Evolutionary conservation across 768 basidiomycete species (phyloP).

Genomic region (Naganishia antarctica): DNA sequence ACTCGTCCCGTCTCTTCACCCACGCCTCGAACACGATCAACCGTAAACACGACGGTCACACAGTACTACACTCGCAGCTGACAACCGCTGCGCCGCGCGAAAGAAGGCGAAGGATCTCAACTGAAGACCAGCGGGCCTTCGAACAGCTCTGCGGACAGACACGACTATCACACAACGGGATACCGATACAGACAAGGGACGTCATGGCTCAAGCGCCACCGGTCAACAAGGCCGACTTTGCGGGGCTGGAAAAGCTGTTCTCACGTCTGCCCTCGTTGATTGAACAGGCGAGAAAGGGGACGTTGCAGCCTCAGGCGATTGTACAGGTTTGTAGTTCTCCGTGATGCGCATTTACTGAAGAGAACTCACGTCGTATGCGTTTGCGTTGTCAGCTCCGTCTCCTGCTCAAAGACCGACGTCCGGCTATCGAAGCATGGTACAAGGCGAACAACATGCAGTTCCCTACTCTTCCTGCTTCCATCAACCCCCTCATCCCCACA

Average conservation of each 20-base stretch:
- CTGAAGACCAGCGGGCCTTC: too few species aligned
- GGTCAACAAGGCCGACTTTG: slow-evolving; percentile 9
- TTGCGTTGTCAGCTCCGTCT: slow-evolving; percentile 19
- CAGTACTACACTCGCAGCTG: too few species aligned
- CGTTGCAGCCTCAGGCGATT: slow-evolving; percentile 8
- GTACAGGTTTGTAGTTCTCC: neutral
- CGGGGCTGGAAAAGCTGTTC: slow-evolving; percentile 21
- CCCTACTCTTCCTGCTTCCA: neutral
- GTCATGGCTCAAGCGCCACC: neutral
- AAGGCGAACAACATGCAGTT: slow-evolving; percentile 9
- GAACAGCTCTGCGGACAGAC: too few species aligned
- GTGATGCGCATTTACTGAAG: too few species aligned
- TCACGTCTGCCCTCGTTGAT: slow-evolving; percentile 8
- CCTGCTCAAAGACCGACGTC: slow-evolving; percentile 1
- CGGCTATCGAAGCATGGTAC: slow-evolving; percentile 9
- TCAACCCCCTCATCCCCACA: slow-evolving; percentile 9
- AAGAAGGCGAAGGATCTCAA: too few species aligned
- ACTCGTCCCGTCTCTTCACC: too few species aligned
- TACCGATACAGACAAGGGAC: too few species aligned
- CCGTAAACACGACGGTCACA: too few species aligned
- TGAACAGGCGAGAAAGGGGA: slow-evolving; percentile 16
- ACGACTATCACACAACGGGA: too few species aligned
- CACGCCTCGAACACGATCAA: too few species aligned
- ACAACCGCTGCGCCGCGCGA: too few species aligned
- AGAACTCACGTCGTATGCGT: too few species aligned